Evolutionary conservation across 768 basidiomycete species (phyloP).

Genomic region (Phaffia tasmanica): DNA sequence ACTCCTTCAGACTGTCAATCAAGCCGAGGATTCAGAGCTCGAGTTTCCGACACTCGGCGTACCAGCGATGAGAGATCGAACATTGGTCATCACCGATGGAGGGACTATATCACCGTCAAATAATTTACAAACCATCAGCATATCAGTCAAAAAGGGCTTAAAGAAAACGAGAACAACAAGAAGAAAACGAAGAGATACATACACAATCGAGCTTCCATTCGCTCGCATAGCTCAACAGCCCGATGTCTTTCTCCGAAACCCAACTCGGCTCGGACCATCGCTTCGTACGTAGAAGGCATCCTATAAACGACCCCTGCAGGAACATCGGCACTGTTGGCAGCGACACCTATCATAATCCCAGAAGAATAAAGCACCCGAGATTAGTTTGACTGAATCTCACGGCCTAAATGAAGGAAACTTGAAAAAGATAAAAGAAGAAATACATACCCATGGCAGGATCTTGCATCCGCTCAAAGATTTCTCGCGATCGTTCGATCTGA

Average conservation of each 20-base stretch:
- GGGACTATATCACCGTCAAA: slow-evolving; percentile 3
- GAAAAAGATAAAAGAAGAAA: neutral
- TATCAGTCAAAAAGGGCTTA: neutral
- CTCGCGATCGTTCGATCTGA: slow-evolving; percentile 58
- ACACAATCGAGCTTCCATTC: slow-evolving; percentile 52
- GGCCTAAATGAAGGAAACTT: neutral
- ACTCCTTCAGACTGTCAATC: neutral
- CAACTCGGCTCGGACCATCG: slow-evolving; percentile 86
- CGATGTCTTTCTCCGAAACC: slow-evolving; percentile 59
- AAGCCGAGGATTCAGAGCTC: neutral
- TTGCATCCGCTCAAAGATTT: slow-evolving; percentile 63
- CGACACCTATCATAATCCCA: slow-evolving; percentile 10
- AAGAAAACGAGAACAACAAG: neutral
- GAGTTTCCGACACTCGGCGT: neutral
- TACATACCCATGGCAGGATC: slow-evolving; percentile 55
- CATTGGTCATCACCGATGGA: slow-evolving; percentile 14
- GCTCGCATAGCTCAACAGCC: slow-evolving; percentile 57
- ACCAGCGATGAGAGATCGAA: slow-evolving; percentile 9
- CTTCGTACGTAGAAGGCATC: slow-evolving; percentile 85
- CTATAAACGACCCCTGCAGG: slow-evolving; percentile 5
- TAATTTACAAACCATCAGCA: neutral
- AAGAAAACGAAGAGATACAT: neutral
- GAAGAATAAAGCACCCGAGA: neutral
- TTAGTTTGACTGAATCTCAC: neutral
- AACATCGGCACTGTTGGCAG: slow-evolving; percentile 6